Conservation (phyloP, 108 stramenopile species). For the Cyclostephanos invisitatus region DNA sequence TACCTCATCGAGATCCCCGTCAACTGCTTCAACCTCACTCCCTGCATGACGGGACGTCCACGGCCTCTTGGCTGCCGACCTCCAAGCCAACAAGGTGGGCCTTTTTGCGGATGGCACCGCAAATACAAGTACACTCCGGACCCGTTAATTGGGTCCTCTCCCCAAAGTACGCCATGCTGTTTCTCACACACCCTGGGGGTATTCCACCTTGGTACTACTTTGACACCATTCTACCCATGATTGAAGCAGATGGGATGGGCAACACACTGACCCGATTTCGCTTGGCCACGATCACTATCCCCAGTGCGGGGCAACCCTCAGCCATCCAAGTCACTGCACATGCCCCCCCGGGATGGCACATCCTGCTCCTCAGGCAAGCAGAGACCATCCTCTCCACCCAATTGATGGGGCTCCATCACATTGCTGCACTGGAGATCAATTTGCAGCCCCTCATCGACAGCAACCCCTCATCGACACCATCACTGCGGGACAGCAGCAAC, state of each 20-base stretch:
- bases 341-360: slow-evolving; percentile 2
- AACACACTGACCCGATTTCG: slow-evolving; percentile 9
- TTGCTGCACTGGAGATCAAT: slow-evolving; percentile 9
- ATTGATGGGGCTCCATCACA: background rate
- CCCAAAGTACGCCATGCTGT: background rate
- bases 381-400: no score
- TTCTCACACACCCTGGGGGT: slow-evolving; percentile 3
- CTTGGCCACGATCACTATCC: background rate
- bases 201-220: background rate
- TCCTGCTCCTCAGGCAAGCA: slow-evolving; percentile 6
- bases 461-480: background rate
- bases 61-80: background rate
- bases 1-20: background rate
- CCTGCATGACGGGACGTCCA: background rate
- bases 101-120: background rate
- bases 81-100: background rate
- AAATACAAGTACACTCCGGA: slow-evolving; percentile 1
- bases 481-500: slow-evolving; percentile 15
- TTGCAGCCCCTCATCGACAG: background rate
- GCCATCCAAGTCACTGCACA: background rate
- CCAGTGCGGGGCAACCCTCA: background rate
- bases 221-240: slow-evolving; percentile 1
- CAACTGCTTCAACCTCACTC: background rate
- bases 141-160: background rate
- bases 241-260: slow-evolving; percentile 10